Conservation (phyloP, 306 rosid genomes). For the Quercus dentata region DNA sequence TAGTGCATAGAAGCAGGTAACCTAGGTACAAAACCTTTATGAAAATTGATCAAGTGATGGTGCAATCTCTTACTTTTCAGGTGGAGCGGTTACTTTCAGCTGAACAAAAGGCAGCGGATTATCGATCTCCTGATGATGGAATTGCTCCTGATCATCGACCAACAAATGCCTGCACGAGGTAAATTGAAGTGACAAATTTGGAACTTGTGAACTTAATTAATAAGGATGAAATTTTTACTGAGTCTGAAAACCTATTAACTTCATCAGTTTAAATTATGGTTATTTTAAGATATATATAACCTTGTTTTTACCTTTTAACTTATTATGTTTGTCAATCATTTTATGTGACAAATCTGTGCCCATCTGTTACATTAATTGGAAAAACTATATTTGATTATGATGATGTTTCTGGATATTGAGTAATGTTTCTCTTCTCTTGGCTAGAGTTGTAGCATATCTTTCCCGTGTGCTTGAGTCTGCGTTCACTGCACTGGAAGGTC, state of each 20-base stretch:
- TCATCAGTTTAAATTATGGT: neutral
- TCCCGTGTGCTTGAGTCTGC: constrained; percentile 98
- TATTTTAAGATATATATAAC: constrained; percentile 1
- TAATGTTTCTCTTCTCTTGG: constrained; percentile 23
- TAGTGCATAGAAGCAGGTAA: constrained; percentile 5
- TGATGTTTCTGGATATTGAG: constrained; percentile 26
- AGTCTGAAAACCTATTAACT: neutral
- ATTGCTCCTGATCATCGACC: constrained; percentile 94
- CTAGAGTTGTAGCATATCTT: constrained; percentile 95
- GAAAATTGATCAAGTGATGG: neutral
- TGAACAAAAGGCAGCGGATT: constrained; percentile 94
- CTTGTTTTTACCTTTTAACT: constrained; percentile 4
- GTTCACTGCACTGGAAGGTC: constrained; percentile 92
- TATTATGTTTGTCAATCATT: neutral
- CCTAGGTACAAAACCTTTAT: constrained; percentile 3
- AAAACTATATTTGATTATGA: neutral
- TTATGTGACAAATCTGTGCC: constrained; percentile 3
- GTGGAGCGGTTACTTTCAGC: constrained; percentile 96
- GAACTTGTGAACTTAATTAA: constrained; percentile 1
- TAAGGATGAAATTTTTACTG: neutral
- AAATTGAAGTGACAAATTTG: constrained; percentile 16
- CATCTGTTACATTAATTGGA: neutral
- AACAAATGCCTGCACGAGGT: constrained; percentile 95
- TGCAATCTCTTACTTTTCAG: constrained; percentile 38
- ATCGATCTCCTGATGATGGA: constrained; percentile 90